phyloP scores from a whole-genome alignment of 345 rosid genomes.

The Gossypium raimondii region DNA sequence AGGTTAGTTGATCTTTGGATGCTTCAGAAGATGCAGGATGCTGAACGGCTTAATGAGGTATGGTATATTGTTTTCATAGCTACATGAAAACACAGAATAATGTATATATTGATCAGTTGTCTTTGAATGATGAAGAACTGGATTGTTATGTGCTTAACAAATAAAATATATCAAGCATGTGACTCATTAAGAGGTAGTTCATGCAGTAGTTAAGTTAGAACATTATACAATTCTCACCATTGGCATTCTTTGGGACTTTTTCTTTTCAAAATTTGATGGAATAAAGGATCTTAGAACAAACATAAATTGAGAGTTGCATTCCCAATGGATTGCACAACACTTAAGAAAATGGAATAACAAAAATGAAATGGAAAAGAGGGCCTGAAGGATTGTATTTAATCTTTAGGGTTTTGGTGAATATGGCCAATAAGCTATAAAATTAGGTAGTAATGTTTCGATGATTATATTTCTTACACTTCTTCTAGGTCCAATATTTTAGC shows the following conservation, averaged over 20 bases:
- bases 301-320: neutral
- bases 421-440: neutral
- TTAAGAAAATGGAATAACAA: neutral
- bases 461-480: neutral
- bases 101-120: neutral
- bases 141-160: neutral
- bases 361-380: neutral
- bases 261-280: neutral
- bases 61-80: neutral
- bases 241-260: neutral
- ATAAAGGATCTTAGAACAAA: neutral
- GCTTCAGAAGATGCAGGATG: constrained; percentile 96
- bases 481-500: neutral
- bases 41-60: constrained; percentile 96
- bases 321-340: neutral
- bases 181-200: neutral
- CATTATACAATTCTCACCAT: neutral
- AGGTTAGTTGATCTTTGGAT: constrained; percentile 90
- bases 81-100: neutral
- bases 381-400: neutral
- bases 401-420: neutral
- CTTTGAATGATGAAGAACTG: neutral
- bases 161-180: neutral
- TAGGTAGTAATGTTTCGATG: neutral
- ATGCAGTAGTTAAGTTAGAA: neutral